These are phyloP conservation scores for Pistacia vera DNA, from an alignment of 345 rosid genomes.

Conservation along the genomic window DNA sequence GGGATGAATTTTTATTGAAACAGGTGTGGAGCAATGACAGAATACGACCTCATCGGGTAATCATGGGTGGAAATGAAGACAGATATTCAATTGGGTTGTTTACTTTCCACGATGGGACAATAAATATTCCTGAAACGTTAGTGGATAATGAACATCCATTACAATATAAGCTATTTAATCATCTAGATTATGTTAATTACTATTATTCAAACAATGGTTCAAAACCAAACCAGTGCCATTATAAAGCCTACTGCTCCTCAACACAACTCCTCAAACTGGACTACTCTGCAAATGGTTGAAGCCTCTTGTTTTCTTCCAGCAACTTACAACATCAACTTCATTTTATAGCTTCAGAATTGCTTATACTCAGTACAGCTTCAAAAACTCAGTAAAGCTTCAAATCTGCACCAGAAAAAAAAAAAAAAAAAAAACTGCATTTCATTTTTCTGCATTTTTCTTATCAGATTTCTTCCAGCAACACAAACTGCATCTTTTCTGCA, in stretches of 20 bases:
- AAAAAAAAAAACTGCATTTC: too few species aligned
- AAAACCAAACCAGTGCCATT: background rate
- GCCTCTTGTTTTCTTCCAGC: too few species aligned
- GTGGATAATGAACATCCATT: constrained; percentile 21
- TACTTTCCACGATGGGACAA: constrained; percentile 11
- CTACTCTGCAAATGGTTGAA: too few species aligned
- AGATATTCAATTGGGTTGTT: constrained; percentile 20
- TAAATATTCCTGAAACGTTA: constrained; percentile 8
- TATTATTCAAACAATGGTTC: background rate
- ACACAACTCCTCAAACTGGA: too few species aligned
- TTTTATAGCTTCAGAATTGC: too few species aligned
- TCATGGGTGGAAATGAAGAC: background rate
- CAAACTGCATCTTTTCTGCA: too few species aligned
- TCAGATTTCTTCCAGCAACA: too few species aligned
- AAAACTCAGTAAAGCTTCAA: too few species aligned
- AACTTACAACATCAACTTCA: too few species aligned
- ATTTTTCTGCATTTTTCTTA: too few species aligned
- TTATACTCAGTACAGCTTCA: too few species aligned
- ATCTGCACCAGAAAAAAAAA: too few species aligned
- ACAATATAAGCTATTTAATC: constrained; percentile 15
- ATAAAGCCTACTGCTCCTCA: background rate
- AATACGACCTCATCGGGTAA: constrained; percentile 1
- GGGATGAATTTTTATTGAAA: background rate
- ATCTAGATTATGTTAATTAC: background rate
- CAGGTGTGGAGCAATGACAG: constrained; percentile 19